These are phyloP conservation scores for Phlegmacium glaucopus DNA, from an alignment of 768 basidiomycete species.

Conservation along the genomic window DNA sequence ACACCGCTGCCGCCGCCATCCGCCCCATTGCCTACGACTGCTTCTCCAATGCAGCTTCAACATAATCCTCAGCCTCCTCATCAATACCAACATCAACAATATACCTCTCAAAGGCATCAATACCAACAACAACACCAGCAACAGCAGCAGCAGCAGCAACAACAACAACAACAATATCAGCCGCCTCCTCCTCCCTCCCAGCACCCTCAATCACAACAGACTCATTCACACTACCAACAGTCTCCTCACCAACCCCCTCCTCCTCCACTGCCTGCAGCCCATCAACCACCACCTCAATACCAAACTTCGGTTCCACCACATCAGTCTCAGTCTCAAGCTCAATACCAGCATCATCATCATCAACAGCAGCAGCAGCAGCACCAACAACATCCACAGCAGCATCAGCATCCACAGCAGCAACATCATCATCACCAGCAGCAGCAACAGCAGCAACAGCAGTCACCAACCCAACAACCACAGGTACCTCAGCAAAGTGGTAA, in stretches of 20 bases:
- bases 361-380: slow-evolving; percentile 4
- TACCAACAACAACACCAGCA: slow-evolving; percentile 21
- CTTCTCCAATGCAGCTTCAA: slow-evolving; percentile 24
- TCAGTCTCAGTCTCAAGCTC: slow-evolving; percentile 11
- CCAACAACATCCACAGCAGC: slow-evolving; percentile 6
- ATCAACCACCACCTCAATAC: slow-evolving; percentile 8
- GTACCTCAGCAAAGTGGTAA: background rate
- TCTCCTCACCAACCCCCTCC: slow-evolving; percentile 7
- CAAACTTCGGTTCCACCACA: slow-evolving; percentile 21
- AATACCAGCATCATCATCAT: slow-evolving; percentile 10
- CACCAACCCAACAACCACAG: slow-evolving; percentile 7
- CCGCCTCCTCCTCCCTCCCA: background rate
- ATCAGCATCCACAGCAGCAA: slow-evolving; percentile 1
- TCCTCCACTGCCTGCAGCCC: background rate
- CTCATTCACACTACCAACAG: slow-evolving; percentile 8
- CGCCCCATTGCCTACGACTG: slow-evolving; percentile 16
- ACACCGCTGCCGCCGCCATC: slow-evolving; percentile 14
- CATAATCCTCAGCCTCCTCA: slow-evolving; percentile 20
- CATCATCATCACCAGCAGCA: slow-evolving; percentile 4
- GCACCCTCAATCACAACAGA: slow-evolving; percentile 6
- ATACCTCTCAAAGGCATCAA: slow-evolving; percentile 10
- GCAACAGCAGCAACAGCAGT: slow-evolving; percentile 6
- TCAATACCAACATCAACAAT: slow-evolving; percentile 9
- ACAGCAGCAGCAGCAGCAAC: slow-evolving; percentile 10
- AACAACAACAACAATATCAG: slow-evolving; percentile 7